Conservation (phyloP, 2,329 filamentous ascomycete genomes). For the Paracoccidioides brasiliensis region DNA sequence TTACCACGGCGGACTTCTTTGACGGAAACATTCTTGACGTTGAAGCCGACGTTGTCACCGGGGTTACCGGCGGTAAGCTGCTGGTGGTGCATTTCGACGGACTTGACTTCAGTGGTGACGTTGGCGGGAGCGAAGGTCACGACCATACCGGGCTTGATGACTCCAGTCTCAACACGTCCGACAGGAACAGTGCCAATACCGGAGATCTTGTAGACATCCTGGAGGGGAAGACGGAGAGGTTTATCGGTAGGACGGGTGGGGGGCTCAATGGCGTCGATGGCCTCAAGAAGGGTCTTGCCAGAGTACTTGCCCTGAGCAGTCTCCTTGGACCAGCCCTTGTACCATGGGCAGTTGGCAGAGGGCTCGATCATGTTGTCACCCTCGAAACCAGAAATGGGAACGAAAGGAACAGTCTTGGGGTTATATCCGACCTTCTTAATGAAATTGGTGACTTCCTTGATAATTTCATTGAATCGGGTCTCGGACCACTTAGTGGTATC, state of each 20-base stretch:
- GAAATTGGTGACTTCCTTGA: slow-evolving; percentile 99
- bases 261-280: slow-evolving; percentile 90
- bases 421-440: slow-evolving; percentile 99
- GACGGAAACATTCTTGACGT: slow-evolving; percentile 99
- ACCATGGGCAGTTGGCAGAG: slow-evolving; percentile 96
- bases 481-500: slow-evolving; percentile 98
- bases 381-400: slow-evolving; percentile 99
- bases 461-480: slow-evolving; percentile 94
- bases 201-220: slow-evolving; percentile 99
- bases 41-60: slow-evolving; percentile 99
- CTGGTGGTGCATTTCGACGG: slow-evolving; percentile 99
- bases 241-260: slow-evolving; percentile 93
- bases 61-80: slow-evolving; percentile 89
- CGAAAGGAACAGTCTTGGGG: slow-evolving; percentile 96
- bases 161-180: slow-evolving; percentile 99
- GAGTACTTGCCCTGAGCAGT: slow-evolving; percentile 71
- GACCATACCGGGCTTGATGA: slow-evolving; percentile 71
- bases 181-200: slow-evolving; percentile 99
- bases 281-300: slow-evolving; percentile 98
- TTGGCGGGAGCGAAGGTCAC: slow-evolving; percentile 97
- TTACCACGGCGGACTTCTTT: slow-evolving; percentile 99
- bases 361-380: slow-evolving; percentile 97
- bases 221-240: slow-evolving; percentile 98
- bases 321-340: slow-evolving; percentile 99
- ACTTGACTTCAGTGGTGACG: slow-evolving; percentile 99